Evolutionary conservation across 2,329 filamentous ascomycete genomes (phyloP).

Genomic region (Pseudocercospora crystallina): DNA sequence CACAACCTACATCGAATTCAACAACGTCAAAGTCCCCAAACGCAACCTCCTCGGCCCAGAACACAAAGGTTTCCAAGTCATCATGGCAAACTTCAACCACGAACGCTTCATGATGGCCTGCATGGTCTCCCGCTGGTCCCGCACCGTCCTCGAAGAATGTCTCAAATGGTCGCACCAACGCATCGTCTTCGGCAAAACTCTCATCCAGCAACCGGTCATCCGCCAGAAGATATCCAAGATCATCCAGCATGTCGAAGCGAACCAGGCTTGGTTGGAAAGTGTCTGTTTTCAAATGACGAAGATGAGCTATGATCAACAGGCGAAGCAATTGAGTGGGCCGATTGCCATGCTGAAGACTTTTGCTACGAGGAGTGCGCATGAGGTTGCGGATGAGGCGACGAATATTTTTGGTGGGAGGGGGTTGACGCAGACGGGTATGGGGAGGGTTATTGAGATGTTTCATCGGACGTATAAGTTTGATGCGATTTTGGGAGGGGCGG

Average conservation of each 20-base stretch:
- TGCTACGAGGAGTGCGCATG: constrained; percentile 72
- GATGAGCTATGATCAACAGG: constrained; percentile 76
- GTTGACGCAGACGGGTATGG: constrained; percentile 80
- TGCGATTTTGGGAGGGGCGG: constrained; percentile 69
- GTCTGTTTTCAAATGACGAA: constrained; percentile 87
- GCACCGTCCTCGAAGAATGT: constrained; percentile 76
- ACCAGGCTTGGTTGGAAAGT: constrained; percentile 80
- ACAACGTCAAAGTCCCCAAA: constrained; percentile 81
- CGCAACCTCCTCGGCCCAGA: constrained; percentile 77
- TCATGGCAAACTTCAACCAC: constrained; percentile 70
- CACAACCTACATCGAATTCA: constrained; percentile 77
- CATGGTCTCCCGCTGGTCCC: constrained; percentile 63
- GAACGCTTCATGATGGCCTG: constrained; percentile 43
- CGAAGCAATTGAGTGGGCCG: constrained; percentile 72
- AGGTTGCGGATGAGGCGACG: constrained; percentile 78
- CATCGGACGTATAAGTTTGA: constrained; percentile 77
- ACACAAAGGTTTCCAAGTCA: constrained; percentile 81
- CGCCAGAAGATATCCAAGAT: constrained; percentile 67
- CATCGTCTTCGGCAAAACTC: constrained; percentile 76
- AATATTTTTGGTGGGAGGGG: constrained; percentile 85
- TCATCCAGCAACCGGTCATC: constrained; percentile 64
- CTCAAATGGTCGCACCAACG: constrained; percentile 88
- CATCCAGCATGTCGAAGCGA: constrained; percentile 78
- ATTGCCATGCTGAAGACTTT: constrained; percentile 82
- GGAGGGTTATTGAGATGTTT: constrained; percentile 78